Base-by-base conservation (phyloP, 306 rosid genomes). In the Lathyrus tuberosus region DNA sequence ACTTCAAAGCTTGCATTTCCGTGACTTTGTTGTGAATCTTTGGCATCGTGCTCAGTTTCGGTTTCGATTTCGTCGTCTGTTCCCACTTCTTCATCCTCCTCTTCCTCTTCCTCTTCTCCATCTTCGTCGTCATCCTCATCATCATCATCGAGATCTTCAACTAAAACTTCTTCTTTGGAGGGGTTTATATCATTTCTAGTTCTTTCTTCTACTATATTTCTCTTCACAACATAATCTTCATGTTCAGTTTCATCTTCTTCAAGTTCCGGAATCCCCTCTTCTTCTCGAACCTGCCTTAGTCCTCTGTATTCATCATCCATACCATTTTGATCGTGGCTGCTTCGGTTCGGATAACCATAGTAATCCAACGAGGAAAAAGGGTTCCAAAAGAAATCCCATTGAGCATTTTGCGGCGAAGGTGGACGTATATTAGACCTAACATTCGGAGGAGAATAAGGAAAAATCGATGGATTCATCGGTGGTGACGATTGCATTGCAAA, bases 301-400 rank as follows among this genome's bases (percentile, higher is more conserved):
- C 88, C 96, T 78, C 86, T 74, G 9, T 72, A 77, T 38, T 88
- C 97, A 65, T 88, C 92, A 65, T 90, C 92, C 64, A 74, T 77
- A 44, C 70, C 70, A 6, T 48, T 69, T 35, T 79, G 86, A 5
- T 84, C 92, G 26, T 81, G 67, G 74, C 84, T 83, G 59, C 54
- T 80, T 53, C 40, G 54, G 51, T 70, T 82, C 40, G 92, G 88
- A 80, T 88, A 91, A 48, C 88, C 88, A 49, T 89, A 89, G 81
- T 91, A 72, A 78, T 91, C 95, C 51, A 87, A 48, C 6, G 99
- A 86, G 26, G 91, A 81, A 89, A 94, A 94, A 0, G 99, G 99
- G 64, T 94, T 89, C 97, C 99, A 94, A 60, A 88, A 91, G 76
- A 81, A 89, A 78, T 94, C 96, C 99, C 99, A 94, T 18, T 87